Evolutionary conservation across 345 rosid species (phyloP), one percentile per base, ranked within the genome.

Genomic region (Populus simonii): DNA sequence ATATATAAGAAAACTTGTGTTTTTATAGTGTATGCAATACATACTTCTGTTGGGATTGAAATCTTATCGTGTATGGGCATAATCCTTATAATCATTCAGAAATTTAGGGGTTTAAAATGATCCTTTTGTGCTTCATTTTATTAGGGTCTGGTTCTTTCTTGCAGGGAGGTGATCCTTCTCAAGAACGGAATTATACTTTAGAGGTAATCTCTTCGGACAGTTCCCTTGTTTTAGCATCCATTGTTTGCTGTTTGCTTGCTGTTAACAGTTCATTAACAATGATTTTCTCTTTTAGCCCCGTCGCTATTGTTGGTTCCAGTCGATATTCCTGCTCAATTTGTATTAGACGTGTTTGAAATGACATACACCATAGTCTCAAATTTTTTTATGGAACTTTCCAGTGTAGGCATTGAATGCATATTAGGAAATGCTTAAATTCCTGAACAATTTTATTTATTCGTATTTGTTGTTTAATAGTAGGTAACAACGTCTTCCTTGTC

Each of bases 101-200:
- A 51, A 51, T 51, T 1, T 51, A 51, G 7, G 22, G 57, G 51
- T 47, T 3, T 47, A 47, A 47, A 12, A 49, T 74, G 53, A 8
- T 25, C n/a, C 7, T 27, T 20, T 47, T 33, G 12, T 65, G 20
- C 71, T 22, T 61, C 66, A 36, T 70, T 22, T 41, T 12, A 59
- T 16, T 62, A 6, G 49, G 18, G 13, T 67, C 31, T 25, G 51
- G 39, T 16, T 76, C 36, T 79, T 76, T 59, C 77, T 83, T 83
- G 73, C 82, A 93, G 96, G 92, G 84, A 82, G 93, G 93, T 62
- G 98, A 93, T 74, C 98, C 98, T 62, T 89, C 96, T 47, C 81
- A 27, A 63, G 84, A 87, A 45, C 84, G 94, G 47, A 93, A 91
- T 84, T 72, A 86, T 74, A 75, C 86, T 79, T 71, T 91, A 23